Evolutionary conservation across 805 yeast species (phyloP).

Genomic region (Lachancea kluyveri): DNA sequence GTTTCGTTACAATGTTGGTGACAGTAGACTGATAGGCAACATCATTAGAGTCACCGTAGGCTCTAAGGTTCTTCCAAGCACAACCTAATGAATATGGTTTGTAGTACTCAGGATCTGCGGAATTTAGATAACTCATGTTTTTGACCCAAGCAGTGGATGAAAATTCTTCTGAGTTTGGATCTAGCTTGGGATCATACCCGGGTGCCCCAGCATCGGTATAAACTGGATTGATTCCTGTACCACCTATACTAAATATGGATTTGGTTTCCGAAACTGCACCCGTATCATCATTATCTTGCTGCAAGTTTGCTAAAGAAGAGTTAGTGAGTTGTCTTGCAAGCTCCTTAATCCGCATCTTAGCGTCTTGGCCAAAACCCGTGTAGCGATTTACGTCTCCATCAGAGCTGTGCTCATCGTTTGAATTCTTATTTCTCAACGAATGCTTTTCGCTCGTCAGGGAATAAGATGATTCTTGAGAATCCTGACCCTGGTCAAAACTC

Average conservation of each 20-base stretch:
- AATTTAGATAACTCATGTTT: constrained; percentile 48
- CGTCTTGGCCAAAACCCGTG: constrained; percentile 33
- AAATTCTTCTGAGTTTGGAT: constrained; percentile 55
- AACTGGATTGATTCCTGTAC: constrained; percentile 23
- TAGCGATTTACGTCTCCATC: no score
- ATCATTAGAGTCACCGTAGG: constrained; percentile 61
- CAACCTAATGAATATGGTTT: constrained; percentile 56
- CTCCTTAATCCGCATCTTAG: constrained; percentile 32
- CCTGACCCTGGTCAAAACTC: no score
- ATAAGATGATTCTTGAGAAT: no score
- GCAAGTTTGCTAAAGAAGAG: background rate
- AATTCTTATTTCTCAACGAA: no score
- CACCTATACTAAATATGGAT: constrained; percentile 13
- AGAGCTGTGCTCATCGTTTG: no score
- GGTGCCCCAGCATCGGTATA: constrained; percentile 12
- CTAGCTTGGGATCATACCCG: constrained; percentile 38
- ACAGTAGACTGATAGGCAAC: constrained; percentile 62
- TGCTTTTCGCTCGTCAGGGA: no score
- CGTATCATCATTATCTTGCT: background rate
- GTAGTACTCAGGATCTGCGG: constrained; percentile 54
- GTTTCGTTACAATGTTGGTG: constrained; percentile 36
- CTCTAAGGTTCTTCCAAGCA: constrained; percentile 51
- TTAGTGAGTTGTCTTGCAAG: constrained; percentile 35
- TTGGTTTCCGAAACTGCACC: constrained; percentile 1
- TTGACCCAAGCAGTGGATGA: constrained; percentile 62